These are phyloP conservation scores for Umbelopsis ramanniana DNA, from an alignment of 192 early-diverging fungal genomes.

Conservation along the genomic window DNA sequence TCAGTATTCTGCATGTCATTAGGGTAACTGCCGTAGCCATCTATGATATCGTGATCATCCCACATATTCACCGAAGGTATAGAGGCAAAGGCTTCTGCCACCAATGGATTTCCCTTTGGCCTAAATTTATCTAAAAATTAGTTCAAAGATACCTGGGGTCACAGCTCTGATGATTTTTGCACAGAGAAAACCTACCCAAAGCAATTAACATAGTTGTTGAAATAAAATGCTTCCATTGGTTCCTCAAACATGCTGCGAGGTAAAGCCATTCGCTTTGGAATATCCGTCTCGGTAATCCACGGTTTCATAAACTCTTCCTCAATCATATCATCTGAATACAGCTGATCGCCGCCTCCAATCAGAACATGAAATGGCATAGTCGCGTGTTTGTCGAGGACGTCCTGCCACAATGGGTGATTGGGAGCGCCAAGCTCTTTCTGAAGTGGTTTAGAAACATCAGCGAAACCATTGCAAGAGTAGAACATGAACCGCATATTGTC, in stretches of 20 bases:
- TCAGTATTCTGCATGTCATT: constrained; percentile 65
- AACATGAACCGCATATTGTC: constrained; percentile 67
- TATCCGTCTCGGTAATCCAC: constrained; percentile 25
- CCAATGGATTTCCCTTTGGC: constrained; percentile 26
- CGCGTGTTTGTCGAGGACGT: constrained; percentile 60
- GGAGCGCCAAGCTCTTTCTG: constrained; percentile 32
- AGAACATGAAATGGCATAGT: constrained; percentile 66
- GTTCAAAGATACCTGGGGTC: neutral
- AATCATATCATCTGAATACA: constrained; percentile 50
- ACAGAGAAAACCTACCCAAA: constrained; percentile 24
- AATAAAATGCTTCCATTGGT: constrained; percentile 33
- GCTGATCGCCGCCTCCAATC: constrained; percentile 75
- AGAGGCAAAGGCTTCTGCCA: constrained; percentile 41
- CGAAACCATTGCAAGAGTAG: constrained; percentile 73
- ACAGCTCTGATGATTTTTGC: neutral
- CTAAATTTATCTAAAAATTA: neutral
- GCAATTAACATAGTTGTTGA: constrained; percentile 30
- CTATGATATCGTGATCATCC: constrained; percentile 86
- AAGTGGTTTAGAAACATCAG: constrained; percentile 34
- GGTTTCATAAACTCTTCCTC: constrained; percentile 34
- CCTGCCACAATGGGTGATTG: constrained; percentile 64
- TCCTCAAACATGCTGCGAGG: neutral
- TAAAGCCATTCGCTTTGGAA: constrained; percentile 26
- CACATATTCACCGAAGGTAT: constrained; percentile 75
- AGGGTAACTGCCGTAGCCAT: constrained; percentile 84